phyloP scores from a whole-genome alignment of 2,329 filamentous ascomycete genomes.

The Teratosphaeria pseudoeucalypti region DNA sequence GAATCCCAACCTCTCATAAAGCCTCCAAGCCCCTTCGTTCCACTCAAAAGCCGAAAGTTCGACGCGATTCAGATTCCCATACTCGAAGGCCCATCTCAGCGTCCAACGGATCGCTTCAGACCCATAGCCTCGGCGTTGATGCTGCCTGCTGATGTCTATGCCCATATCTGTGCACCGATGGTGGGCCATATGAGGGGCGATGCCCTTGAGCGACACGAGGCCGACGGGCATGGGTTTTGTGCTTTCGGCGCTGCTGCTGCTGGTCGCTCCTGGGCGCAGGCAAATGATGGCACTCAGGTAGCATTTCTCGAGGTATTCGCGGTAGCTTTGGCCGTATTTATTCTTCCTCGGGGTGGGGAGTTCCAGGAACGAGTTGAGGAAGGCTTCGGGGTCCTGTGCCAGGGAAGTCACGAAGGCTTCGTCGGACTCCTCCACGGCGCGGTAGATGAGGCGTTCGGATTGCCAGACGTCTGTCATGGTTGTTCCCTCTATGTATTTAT shows the following conservation, averaged over 20 bases:
- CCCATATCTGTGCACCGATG: constrained; percentile 35
- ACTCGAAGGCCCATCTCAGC: constrained; percentile 38
- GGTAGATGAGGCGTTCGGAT: constrained; percentile 28
- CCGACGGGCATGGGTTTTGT: constrained; percentile 24
- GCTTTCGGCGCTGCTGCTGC: not conserved
- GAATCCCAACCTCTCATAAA: constrained; percentile 41
- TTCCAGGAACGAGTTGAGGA: not conserved
- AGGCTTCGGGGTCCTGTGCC: constrained; percentile 6
- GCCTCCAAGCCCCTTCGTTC: constrained; percentile 33
- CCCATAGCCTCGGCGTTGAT: constrained; percentile 37
- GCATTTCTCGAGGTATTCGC: constrained; percentile 15
- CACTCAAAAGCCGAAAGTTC: constrained; percentile 32
- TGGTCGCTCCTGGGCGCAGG: constrained; percentile 12
- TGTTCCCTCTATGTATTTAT: not conserved
- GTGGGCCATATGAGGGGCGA: constrained; percentile 18
- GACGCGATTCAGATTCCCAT: constrained; percentile 37
- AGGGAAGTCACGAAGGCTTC: constrained; percentile 18
- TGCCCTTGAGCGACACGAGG: constrained; percentile 20
- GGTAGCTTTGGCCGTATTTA: constrained; percentile 18
- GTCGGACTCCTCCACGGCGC: constrained; percentile 21
- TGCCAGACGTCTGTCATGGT: not conserved
- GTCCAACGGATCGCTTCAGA: constrained; percentile 39
- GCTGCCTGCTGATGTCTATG: constrained; percentile 26
- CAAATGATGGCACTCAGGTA: constrained; percentile 32
- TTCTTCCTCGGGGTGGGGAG: constrained; percentile 1